Evolutionary conservation across 768 basidiomycete genomes (phyloP), one percentile per base, ranked within the genome.

Genomic region (Tylopilus felleus): DNA sequence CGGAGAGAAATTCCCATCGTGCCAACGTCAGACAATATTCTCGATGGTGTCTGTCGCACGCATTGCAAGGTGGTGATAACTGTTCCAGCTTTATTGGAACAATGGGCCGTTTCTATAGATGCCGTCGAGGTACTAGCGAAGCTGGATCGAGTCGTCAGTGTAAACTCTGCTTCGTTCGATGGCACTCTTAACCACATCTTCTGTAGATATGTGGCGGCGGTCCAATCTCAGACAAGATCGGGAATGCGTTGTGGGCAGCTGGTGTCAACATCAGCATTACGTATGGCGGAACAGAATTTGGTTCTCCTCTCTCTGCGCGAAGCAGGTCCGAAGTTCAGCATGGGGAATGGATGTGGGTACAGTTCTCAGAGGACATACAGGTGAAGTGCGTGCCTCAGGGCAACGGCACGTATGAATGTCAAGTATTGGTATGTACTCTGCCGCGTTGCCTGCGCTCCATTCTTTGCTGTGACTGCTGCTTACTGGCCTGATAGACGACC

Each of bases 351-450:
- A 14, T 43, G 3, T 60, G 59, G 59, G 0, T 59, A 10, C 57
- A 47, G 5, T 19, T 53, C 16, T 21, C 45, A 1, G 51, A 58
- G 40, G 36, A 55, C 3, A 39, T 69, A 22, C 45, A 57, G 6
- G 17, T 65, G 3, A 58, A 64, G 21, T 71, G 71, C 59, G 38
- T 68, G 1, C 70, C 71, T 1, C 54, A 72, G 29, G 70, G 60
- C 0, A 66, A 69, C 28, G 61, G 56, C 12, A 64, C 57, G 1
- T 77, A 64, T 39, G 76, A 77, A 52, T 62, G 65, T 14, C 67
- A 76, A 17, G 42, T 73, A n/a, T 53, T 75, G 47, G 76, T 77
- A 36, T 5, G 56, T 23, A 2, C 14, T 42, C 5, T 5, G n/a
- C n/a, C 6, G 19, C 12, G 36, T 19, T 19, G 17, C 19, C 36